Evolutionary conservation across 352 stramenopile species (phyloP), one percentile per base, ranked within the genome.

Genomic region (Globisporangium apiculatum): DNA sequence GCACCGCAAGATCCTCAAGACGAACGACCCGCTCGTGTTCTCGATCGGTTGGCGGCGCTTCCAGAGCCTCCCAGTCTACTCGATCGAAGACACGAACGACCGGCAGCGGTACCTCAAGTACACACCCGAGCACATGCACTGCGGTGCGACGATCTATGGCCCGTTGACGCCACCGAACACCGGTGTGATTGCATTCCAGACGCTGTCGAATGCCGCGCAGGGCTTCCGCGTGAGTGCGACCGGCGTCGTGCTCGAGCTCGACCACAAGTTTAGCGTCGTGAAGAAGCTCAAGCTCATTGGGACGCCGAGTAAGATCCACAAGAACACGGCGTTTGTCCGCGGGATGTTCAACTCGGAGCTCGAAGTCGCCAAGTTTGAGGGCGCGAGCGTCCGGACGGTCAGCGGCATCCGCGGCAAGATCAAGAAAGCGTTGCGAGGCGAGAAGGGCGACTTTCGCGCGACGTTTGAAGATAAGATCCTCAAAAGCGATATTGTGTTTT

Each of bases 271-370:
- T 56, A 89, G 91, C 60, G 87, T 99, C 37, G 94, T 99, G 58
- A 99, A 99, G 79, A 99, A 99, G 78, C 87, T 99, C 50, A 99
- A 99, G 80, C 85, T 99, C 10, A 97, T 99, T 35, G 98, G 98
- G 65, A 97, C 91, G 17, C 97, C 98, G 3, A 89, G 78, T 45
- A 99, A 99, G 74, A 98, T 99, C 55, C 83, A 92, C 83, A 98
- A 98, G 71, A 99, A 99, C 76, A 99, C 97, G 52, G 97, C 97
- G 31, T 99, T 99, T 69, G 97, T 99, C 73, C 88, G 85, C 57
- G 91, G 89, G 57, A 98, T 98, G 94, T 98, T 98, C 75, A 98
- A 97, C 75, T 90, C 83, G 5, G 87, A 97, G 62, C 77, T 97
- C 36, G 91, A 97, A 86, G 97, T 99, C 7, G 97, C 95, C 54